Percentiles rank a stretch among this genome's conserved stretches.
phyloP scores from a whole-genome alignment of 345 rosid genomes.

The Lepidium aucheri region DNA sequence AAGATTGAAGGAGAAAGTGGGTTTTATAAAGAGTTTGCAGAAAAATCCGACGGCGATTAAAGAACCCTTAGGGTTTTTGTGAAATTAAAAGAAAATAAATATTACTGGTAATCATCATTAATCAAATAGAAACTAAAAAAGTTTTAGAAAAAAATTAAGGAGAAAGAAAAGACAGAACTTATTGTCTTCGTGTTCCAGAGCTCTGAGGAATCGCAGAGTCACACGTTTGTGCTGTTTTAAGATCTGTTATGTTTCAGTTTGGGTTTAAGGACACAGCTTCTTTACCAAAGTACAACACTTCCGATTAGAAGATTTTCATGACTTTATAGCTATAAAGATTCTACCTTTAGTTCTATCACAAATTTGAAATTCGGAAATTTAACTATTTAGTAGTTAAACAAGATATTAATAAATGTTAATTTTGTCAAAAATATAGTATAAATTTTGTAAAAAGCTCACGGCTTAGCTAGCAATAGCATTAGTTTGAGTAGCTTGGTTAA shows the following conservation, averaged over 20 bases:
- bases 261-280: constrained; percentile 16
- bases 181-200: neutral
- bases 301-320: neutral
- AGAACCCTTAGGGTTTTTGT: constrained; percentile 89
- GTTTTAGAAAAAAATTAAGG: neutral
- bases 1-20: neutral
- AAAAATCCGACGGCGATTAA: constrained; percentile 83
- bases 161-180: neutral
- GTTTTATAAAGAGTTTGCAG: constrained; percentile 26
- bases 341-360: neutral
- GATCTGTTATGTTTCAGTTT: constrained; percentile 18
- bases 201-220: constrained; percentile 19
- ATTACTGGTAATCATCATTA: constrained; percentile 3
- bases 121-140: neutral
- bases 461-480: too few relatives aligned
- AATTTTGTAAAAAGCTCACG: too few relatives aligned
- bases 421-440: neutral
- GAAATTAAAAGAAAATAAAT: constrained; percentile 13
- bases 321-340: neutral
- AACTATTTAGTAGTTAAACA: neutral
- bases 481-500: too few relatives aligned
- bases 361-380: neutral
- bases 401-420: neutral
- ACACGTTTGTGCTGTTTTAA: constrained; percentile 20
- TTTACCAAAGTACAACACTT: constrained; percentile 5